Evolutionary conservation across 495 filamentous ascomycete genomes (phyloP).

Genomic region (Penicillium cinerascens): DNA sequence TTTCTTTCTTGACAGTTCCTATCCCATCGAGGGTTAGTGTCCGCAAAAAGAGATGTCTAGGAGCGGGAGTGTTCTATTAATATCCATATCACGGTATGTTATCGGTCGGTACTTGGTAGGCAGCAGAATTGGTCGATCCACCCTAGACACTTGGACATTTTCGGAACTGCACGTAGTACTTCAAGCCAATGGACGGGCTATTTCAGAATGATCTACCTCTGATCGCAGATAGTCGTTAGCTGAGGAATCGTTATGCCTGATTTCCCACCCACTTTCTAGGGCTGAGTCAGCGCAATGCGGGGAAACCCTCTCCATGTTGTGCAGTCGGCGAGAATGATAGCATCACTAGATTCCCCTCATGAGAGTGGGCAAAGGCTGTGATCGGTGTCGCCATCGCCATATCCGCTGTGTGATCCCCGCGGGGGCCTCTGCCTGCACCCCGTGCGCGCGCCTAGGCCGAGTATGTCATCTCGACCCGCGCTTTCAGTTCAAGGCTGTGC

Average conservation of each 20-base stretch:
- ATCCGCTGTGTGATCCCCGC: conserved; percentile 32
- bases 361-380: conserved; percentile 41
- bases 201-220: no score
- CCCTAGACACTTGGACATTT: no score
- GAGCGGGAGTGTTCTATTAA: background rate
- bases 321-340: background rate
- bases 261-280: background rate
- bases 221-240: no score
- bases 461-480: conserved; percentile 35
- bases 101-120: background rate
- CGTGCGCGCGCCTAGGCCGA: conserved; percentile 31
- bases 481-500: conserved; percentile 37
- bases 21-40: background rate
- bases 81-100: background rate
- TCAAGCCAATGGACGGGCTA: no score
- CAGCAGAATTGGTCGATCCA: background rate
- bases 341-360: conserved; percentile 16
- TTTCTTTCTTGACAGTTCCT: background rate
- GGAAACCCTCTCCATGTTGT: background rate
- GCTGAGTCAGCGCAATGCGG: background rate
- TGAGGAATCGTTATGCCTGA: background rate
- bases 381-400: conserved; percentile 40
- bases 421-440: conserved; percentile 31
- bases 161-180: no score
- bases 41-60: background rate